These are phyloP conservation scores for Hypoxylon sp. DNA, from an alignment of 2,329 filamentous ascomycete genomes.

Conservation along the genomic window DNA sequence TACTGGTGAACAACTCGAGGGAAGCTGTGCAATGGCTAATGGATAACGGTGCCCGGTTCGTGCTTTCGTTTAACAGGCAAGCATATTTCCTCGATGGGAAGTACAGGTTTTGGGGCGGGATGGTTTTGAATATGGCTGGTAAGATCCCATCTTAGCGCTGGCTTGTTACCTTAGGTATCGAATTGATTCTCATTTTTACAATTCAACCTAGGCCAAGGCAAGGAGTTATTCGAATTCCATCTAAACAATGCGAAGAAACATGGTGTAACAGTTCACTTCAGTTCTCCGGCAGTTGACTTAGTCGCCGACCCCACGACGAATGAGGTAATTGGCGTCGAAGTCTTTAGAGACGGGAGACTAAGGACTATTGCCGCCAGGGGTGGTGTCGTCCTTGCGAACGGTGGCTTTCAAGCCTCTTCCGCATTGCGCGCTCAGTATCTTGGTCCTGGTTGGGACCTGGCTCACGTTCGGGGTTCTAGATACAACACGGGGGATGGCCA, in stretches of 20 bases:
- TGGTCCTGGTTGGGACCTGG: constrained; percentile 74
- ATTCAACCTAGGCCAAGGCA: constrained; percentile 42
- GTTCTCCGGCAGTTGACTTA: constrained; percentile 39
- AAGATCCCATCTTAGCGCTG: constrained; percentile 58
- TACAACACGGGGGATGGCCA: constrained; percentile 75
- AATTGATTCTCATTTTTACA: not conserved
- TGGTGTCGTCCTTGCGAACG: constrained; percentile 68
- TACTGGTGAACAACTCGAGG: constrained; percentile 67
- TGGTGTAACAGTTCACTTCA: constrained; percentile 41
- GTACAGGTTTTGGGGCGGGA: constrained; percentile 77
- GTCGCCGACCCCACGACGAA: constrained; percentile 40
- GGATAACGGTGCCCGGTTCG: constrained; percentile 68
- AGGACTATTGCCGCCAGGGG: constrained; percentile 50
- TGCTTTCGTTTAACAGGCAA: constrained; percentile 75
- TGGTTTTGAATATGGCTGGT: constrained; percentile 61
- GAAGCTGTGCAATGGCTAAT: constrained; percentile 69
- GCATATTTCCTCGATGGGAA: constrained; percentile 74
- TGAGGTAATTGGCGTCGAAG: constrained; percentile 42
- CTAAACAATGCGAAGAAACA: constrained; percentile 39
- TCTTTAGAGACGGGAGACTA: constrained; percentile 33
- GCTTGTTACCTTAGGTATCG: not conserved
- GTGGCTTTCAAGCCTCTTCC: constrained; percentile 75
- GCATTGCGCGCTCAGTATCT: constrained; percentile 67
- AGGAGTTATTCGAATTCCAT: constrained; percentile 48
- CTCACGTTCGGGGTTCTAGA: constrained; percentile 73